Conservation (phyloP, 768 basidiomycete species). For the Vishniacozyma victoriae region DNA sequence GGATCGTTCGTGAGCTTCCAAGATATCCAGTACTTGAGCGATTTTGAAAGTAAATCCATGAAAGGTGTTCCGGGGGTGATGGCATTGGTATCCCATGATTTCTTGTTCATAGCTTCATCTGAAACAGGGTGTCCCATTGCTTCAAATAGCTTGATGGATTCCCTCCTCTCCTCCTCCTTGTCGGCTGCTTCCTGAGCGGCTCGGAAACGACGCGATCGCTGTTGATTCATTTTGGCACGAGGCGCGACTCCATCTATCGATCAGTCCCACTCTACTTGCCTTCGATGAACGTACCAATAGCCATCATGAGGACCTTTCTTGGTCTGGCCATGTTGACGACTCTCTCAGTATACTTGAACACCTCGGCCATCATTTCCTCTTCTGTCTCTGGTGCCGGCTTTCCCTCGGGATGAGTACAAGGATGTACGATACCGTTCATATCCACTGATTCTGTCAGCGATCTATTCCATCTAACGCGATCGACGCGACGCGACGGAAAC, state of each 20-base stretch:
- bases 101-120: conserved; percentile 76
- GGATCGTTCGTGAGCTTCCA: conserved; percentile 91
- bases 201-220: conserved; percentile 92
- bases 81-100: conserved; percentile 94
- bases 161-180: conserved; percentile 78
- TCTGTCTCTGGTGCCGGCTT: conserved; percentile 95
- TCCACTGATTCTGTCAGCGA: conserved; percentile 53
- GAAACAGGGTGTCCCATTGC: conserved; percentile 81
- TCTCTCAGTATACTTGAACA: conserved; percentile 93
- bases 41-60: conserved; percentile 84
- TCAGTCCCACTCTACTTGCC: neutral
- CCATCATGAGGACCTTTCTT: conserved; percentile 93
- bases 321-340: conserved; percentile 96
- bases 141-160: conserved; percentile 82
- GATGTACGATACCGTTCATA: conserved; percentile 99
- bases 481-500: no score
- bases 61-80: conserved; percentile 98
- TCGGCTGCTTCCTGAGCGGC: conserved; percentile 90
- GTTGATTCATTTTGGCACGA: conserved; percentile 99
- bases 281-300: conserved; percentile 64
- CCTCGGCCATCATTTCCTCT: conserved; percentile 97
- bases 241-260: conserved; percentile 86
- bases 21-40: conserved; percentile 91
- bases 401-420: conserved; percentile 98
- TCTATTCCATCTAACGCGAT: neutral